Evolutionary conservation across 768 basidiomycete genomes (phyloP).

Genomic region (Zangia roseola): DNA sequence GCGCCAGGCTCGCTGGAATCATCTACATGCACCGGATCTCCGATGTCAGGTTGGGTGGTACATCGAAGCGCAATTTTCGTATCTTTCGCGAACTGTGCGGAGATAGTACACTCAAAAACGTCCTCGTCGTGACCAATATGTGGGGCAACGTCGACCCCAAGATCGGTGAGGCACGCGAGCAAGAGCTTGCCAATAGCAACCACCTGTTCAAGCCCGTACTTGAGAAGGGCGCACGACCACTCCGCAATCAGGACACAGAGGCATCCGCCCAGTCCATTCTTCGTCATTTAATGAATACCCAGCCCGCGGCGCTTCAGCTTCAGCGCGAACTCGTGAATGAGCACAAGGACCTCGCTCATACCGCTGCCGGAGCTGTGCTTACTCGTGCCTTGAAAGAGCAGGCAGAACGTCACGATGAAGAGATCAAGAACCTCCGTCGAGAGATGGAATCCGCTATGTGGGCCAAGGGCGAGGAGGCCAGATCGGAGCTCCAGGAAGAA

Average conservation of each 20-base stretch:
- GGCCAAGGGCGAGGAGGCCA: conserved; percentile 47
- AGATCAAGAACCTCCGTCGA: conserved; percentile 43
- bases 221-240: conserved; percentile 44
- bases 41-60: conserved; percentile 49
- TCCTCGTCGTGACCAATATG: conserved; percentile 53
- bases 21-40: conserved; percentile 56
- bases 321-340: conserved; percentile 54
- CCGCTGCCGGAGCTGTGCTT: conserved; percentile 52
- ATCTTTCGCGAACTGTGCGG: conserved; percentile 55
- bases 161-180: conserved; percentile 41
- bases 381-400: conserved; percentile 47
- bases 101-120: conserved; percentile 43
- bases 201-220: conserved; percentile 52
- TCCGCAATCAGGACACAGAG: conserved; percentile 41
- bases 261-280: conserved; percentile 44
- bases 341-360: conserved; percentile 48
- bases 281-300: conserved; percentile 37
- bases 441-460: conserved; percentile 48
- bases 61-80: conserved; percentile 46
- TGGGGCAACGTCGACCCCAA: conserved; percentile 43
- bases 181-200: conserved; percentile 38
- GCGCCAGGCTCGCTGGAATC: conserved; percentile 43
- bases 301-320: conserved; percentile 47
- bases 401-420: conserved; percentile 43
- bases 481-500: conserved; percentile 44